A percentile compares a stretch with the other conserved stretches of the same genome.
Conservation (phyloP, 257 asterid species). For the Cordia subcordata region DNA sequence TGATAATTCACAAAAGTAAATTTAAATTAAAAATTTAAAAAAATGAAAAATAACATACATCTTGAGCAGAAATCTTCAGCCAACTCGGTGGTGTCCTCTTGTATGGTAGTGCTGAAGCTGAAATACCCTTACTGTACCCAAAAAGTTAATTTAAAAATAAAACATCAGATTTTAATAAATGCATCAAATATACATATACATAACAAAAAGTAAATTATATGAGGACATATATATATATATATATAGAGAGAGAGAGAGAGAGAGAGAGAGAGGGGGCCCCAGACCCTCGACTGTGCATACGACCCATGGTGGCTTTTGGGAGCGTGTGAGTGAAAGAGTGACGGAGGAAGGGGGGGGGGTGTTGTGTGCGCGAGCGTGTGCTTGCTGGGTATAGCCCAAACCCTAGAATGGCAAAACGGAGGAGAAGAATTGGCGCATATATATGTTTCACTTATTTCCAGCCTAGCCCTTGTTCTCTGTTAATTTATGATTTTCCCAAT, state of each 20-base stretch:
- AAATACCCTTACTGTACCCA: conserved; percentile 70
- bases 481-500: no score
- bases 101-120: conserved; percentile 83
- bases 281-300: conserved; percentile 93
- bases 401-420: conserved; percentile 1
- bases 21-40: no score
- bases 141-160: not conserved
- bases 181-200: not conserved
- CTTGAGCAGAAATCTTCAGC: conserved; percentile 60
- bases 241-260: not conserved
- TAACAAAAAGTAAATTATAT: not conserved
- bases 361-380: conserved; percentile 5
- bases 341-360: no score
- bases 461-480: not conserved
- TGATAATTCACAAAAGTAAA: not conserved
- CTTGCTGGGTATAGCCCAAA: not conserved
- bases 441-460: not conserved
- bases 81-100: conserved; percentile 84
- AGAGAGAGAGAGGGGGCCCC: conserved; percentile 39
- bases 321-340: no score
- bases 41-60: conserved; percentile 10
- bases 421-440: not conserved
- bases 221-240: no score
- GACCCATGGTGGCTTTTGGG: conserved; percentile 58
- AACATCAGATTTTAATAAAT: not conserved